Evolutionary conservation across 2,329 filamentous ascomycete genomes (phyloP), one percentile per base, ranked within the genome.

Genomic region (Penicillium digitatum): DNA sequence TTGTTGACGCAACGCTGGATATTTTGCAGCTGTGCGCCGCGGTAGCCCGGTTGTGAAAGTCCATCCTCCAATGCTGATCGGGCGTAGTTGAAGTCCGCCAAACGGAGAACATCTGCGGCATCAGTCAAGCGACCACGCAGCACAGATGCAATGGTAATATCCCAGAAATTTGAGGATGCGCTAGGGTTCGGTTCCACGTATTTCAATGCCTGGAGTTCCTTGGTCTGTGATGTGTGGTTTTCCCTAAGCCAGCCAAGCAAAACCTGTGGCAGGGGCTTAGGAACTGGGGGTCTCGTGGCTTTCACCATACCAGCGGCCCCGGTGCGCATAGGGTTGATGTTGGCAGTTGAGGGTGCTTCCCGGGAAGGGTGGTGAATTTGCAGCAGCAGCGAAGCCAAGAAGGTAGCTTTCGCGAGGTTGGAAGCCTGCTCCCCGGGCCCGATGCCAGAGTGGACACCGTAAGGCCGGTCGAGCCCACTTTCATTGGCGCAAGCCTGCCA

Each of bases 161-260:
- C 89, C 93, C 93, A 97, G 74, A 90, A 97, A 34, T 88, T 78
- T 26, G 81, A 78, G 66, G 94, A 89, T 40, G 85, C 84, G 2
- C 90, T 87, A 22, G 91, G 89, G 56, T 88, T 88, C 0, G 89
- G 88, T 43, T 80, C 80, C 62, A 85, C 75, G 27, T 80, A 79
- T 58, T 82, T 76, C 24, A 96, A 81, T 4, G 85, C 79, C 35
- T 84, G 78, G 24, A 88, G 77, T 65, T 92, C 87, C 48, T 84
- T 80, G 2, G 81, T 80, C 64, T 88, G 88, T 26, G 87, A 81
- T 59, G 88, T 85, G 68, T 96, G 90, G 66, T 89, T 83, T 16
- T 80, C 79, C 52, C 89, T 82, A 60, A 95, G 79, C 93, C 93
- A 97, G 64, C 89, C 82, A 58, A 96, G 85, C 14, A 97, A 77